Conservation (phyloP, 1,139 yeast species). For the Pneumocystis jirovecii region DNA sequence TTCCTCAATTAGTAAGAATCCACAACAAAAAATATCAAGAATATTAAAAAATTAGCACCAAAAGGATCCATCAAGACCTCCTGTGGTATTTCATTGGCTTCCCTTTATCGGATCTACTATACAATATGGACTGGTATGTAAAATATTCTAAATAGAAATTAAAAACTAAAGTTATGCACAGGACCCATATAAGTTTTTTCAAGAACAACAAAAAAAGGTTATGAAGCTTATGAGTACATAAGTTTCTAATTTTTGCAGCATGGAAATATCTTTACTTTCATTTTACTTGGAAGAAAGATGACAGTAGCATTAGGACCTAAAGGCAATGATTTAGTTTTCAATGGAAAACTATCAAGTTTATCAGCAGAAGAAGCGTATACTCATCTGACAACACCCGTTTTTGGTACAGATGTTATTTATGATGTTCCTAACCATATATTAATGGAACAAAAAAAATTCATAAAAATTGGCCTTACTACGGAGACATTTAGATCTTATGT, state of each 20-base stretch:
- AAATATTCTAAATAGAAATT: conserved; percentile 67
- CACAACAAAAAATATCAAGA: background rate
- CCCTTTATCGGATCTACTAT: conserved; percentile 95
- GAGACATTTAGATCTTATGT: conserved; percentile 78
- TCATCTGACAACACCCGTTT: conserved; percentile 92
- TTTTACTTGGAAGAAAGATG: conserved; percentile 80
- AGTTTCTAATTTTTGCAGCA: conserved; percentile 22
- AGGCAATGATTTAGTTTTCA: conserved; percentile 92
- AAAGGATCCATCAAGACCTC: conserved; percentile 45
- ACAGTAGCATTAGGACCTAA: conserved; percentile 93
- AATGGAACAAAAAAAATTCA: conserved; percentile 97
- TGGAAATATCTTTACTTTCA: conserved; percentile 86
- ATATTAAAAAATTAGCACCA: conserved; percentile 1
- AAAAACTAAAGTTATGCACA: conserved; percentile 33
- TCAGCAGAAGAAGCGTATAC: conserved; percentile 93
- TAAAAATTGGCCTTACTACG: conserved; percentile 71
- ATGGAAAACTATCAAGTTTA: conserved; percentile 77
- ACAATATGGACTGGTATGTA: conserved; percentile 81
- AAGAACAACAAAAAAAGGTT: background rate
- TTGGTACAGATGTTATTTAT: conserved; percentile 92
- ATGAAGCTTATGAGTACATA: background rate
- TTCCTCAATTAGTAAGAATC: background rate
- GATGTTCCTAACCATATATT: conserved; percentile 87
- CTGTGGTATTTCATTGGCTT: conserved; percentile 79
- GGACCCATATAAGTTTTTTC: background rate